Evolutionary conservation across 1,284 basidiomycete genomes (phyloP), one percentile per base, ranked within the genome.

Genomic region (Puccinia coronata): DNA sequence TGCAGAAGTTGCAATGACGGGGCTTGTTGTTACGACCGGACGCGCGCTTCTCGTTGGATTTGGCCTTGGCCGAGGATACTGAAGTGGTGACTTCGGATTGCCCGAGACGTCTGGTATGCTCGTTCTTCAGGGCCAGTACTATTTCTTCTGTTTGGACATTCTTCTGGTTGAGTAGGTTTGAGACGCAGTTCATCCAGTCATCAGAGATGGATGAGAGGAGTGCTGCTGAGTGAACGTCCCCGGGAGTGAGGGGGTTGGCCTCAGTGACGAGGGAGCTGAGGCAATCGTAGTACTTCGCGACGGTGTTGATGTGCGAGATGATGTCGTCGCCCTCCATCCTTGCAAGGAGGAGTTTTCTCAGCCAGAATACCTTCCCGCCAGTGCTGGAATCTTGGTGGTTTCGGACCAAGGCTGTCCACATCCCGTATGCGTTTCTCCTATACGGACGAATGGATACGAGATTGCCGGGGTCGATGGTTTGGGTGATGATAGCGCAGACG

Each of bases 301-400:
- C 59, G 1, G 36, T 14, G 4, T 74, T n/a, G 6, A 74, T 31
- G 53, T 74, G 72, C 16, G 2, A 1, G 5, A 11, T 4, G 39
- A 74, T 2, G n/a, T n/a, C n/a, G n/a, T n/a, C n/a, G n/a, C n/a
- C n/a, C n/a, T n/a, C n/a, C n/a, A n/a, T n/a, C n/a, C 14, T 74
- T 47, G 9, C 41, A 0, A 25, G 36, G 9, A 23, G 57, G 4
- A 74, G 72, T 14, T 61, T 57, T 0, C 47, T 16, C 39, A 74
- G 72, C 23, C 34, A 61, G 28, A 39, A 47, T 5, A 41, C 59
- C 2, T n/a, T 14, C 2, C 53, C 53, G n/a, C 72, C 49, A 4
- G 34, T 9, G 16, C 20, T 41, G 2, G 28, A 57, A 41, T 74
- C 72, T 31, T 74, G 53, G 31, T 74, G 72, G 25, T 31, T 74